Evolutionary conservation across 2,329 filamentous ascomycete genomes (phyloP), one percentile per base, ranked within the genome.

Genomic region (Xylariales sp.): DNA sequence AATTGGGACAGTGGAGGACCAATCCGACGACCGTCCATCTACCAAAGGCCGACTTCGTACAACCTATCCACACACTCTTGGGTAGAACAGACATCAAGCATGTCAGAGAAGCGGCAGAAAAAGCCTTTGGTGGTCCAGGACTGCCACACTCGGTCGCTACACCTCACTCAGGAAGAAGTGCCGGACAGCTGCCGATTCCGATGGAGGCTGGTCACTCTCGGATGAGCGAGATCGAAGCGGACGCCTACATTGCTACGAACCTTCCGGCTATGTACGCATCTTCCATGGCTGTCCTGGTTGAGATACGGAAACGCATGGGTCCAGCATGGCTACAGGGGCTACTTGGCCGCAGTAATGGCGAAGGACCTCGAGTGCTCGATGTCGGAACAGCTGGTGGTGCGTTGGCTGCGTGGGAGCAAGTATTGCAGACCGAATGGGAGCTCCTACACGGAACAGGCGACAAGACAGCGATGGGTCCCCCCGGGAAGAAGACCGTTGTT

Each of bases 381-480:
- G 82, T 81, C 4, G 87, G 87, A 6, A 78, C 78, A 16, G 86
- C 79, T 14, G 88, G 87, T 10, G 86, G 83, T 12, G 86, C 79
- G 8, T 64, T 88, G 24, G 64, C 86, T 4, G 88, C 87, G 5
- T 91, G 86, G 80, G 72, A 87, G 40, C 82, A 91, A 50, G 72
- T 97, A 8, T 53, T 94, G 11, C 73, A 81, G 47, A 84, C 90
- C 0, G 90, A 97, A 58, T 95, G 86, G 83, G 80, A 86, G 40
- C 58, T 83, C 75, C 90, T 64, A 75, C 58, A 46, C 12, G 44
- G 40, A 19, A 74, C 80, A 4, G 65, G 70, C 22, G 68, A 68
- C 1, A 53, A 62, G 16, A 63, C 70, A 22, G 49, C 53, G 18
- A 57, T 63, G 0, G 59, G 69, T 2, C 78, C 81, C 1, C 70